These are phyloP conservation scores for Bimuria novae-zelandiae DNA, from an alignment of 2,329 filamentous ascomycete genomes.

Conservation along the genomic window DNA sequence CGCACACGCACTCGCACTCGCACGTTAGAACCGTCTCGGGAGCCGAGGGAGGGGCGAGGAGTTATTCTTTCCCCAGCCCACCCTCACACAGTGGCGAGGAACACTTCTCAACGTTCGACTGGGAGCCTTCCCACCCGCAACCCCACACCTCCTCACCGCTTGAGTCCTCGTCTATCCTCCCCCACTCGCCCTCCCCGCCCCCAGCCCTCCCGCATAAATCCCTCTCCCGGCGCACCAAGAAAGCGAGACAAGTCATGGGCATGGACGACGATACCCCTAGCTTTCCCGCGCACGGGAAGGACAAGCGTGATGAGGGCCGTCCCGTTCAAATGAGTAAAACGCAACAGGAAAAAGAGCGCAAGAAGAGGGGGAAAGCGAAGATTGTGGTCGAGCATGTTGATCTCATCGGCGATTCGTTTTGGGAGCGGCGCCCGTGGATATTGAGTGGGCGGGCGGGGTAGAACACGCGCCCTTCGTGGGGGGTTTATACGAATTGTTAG, in stretches of 20 bases:
- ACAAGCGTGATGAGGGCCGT: conserved; percentile 43
- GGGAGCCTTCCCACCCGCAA: background rate
- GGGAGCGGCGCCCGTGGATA: conserved; percentile 81
- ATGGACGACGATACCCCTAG: conserved; percentile 17
- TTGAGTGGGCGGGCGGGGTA: conserved; percentile 44
- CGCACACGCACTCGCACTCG: too few relatives aligned
- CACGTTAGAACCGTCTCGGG: too few relatives aligned
- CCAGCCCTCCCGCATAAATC: conserved; percentile 4
- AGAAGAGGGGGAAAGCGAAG: conserved; percentile 76
- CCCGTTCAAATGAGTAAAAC: conserved; percentile 67
- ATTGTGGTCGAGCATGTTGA: conserved; percentile 86
- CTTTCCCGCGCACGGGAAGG: conserved; percentile 21
- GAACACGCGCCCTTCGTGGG: too few relatives aligned
- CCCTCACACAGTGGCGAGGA: background rate
- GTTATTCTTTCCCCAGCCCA: conserved; percentile 45
- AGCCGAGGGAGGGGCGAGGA: too few relatives aligned
- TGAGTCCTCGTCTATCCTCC: too few relatives aligned
- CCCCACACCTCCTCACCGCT: too few relatives aligned
- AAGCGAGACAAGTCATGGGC: background rate
- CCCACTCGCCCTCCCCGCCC: background rate
- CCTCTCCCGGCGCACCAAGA: conserved; percentile 7
- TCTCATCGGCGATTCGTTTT: conserved; percentile 95
- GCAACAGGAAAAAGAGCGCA: conserved; percentile 82
- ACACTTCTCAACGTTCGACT: conserved; percentile 2
- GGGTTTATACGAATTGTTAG: too few relatives aligned